Percentiles rank a stretch among this genome's conserved stretches.
Evolutionary conservation across 768 basidiomycete species (phyloP).

Genomic region (Suillus paluster): DNA sequence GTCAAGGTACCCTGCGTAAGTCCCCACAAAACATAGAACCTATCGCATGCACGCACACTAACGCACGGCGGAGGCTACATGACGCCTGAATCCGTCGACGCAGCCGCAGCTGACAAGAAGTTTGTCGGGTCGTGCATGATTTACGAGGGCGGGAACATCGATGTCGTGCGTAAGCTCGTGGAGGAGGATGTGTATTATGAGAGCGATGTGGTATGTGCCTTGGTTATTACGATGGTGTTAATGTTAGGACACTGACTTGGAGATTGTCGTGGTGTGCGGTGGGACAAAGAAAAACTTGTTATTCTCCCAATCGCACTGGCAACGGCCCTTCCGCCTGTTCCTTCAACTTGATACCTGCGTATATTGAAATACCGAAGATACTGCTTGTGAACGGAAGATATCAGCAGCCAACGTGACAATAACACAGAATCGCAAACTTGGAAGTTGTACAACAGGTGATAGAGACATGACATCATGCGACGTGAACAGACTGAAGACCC

Average conservation of each 20-base stretch:
- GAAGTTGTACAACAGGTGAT: too few species aligned
- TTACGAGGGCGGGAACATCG: conserved; percentile 56
- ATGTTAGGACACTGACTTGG: background rate
- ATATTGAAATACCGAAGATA: background rate
- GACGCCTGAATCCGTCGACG: conserved; percentile 56
- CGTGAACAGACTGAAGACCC: too few species aligned
- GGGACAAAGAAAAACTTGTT: conserved; percentile 61
- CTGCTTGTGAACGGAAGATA: background rate
- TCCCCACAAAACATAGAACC: conserved; percentile 5
- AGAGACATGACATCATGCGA: too few species aligned
- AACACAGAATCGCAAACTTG: background rate
- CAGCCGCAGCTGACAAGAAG: conserved; percentile 53
- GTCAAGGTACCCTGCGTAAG: conserved; percentile 56
- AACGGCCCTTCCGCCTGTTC: conserved; percentile 19
- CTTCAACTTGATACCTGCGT: conserved; percentile 9
- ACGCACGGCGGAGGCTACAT: conserved; percentile 48
- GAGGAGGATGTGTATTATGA: conserved; percentile 29
- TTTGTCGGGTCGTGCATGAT: conserved; percentile 63
- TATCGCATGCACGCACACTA: conserved; percentile 2
- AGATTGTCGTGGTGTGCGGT: conserved; percentile 42
- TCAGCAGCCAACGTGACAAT: background rate
- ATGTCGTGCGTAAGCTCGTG: conserved; percentile 38
- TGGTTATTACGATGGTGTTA: background rate
- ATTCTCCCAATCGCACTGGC: conserved; percentile 49
- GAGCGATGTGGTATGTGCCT: conserved; percentile 24